Base-by-base conservation (phyloP, 2,329 filamentous ascomycete species). In the Trichocomaceae sp. region DNA sequence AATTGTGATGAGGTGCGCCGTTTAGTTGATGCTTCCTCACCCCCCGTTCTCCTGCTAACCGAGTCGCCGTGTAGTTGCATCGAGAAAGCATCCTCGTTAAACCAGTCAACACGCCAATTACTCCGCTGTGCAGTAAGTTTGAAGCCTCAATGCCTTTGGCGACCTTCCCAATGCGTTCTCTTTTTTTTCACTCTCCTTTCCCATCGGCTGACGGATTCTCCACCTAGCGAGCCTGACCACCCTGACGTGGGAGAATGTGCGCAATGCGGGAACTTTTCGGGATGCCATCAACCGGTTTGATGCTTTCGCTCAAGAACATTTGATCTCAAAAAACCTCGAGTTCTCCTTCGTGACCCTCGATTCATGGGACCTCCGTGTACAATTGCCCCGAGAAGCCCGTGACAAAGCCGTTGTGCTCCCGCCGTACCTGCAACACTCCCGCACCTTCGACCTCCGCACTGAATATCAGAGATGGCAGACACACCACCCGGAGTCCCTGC, bases 391-490 rank as follows among this genome's bases (percentile, higher is more conserved):
- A 60, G 93, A 99, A 78, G 93, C 93, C 68, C 89, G 93, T 66
- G 93, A 99, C 78, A 99, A 99, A 81, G 88, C 91, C 62, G 93
- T 97, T 42, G 93, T 97, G 50, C 83, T 99, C 35, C 93, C 93
- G 20, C 88, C 92, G 9, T 99, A 99, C 73, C 83, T 99, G 57
- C 93, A 99, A 77, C 93, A 99, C 78, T 96, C 93, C 39, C 86
- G 93, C 58, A 96, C 92, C 56, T 99, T 97, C 70, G 93, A 97
- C 70, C 83, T 99, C 56, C 88, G 93, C 60, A 95, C 90, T 66
- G 93, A 99, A 76, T 99, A 99, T 72, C 91, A 96, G 77, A 84
- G 91, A 70, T 99, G 93, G 91, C 93, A 97, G 75, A 90, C 95
- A 66, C 92, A 97, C 73, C 93, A 99, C 68, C 93, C 93, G 39